Conservation (phyloP, 1,139 yeast species). For the Yamadazyma membranifaciens region DNA sequence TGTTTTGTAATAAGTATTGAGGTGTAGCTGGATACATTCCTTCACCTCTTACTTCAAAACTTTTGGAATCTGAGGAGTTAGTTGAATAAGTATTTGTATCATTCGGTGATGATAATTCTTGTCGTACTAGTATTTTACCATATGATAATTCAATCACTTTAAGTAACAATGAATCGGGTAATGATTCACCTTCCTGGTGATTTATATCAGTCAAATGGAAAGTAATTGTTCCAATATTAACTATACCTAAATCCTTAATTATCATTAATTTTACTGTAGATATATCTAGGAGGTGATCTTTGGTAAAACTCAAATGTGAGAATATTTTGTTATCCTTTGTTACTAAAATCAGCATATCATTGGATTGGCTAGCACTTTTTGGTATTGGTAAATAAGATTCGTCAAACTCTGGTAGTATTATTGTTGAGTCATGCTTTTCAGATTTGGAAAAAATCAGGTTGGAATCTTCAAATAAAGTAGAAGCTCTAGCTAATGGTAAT, state of each 20-base stretch:
- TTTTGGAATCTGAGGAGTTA: conserved; percentile 48
- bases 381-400: conserved; percentile 31
- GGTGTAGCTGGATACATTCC: conserved; percentile 57
- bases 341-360: conserved; percentile 36
- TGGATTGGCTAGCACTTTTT: conserved; percentile 6
- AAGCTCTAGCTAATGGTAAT: conserved; percentile 7
- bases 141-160: conserved; percentile 32
- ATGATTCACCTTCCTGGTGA: conserved; percentile 58
- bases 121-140: conserved; percentile 45
- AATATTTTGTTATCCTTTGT: conserved; percentile 56
- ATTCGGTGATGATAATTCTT: conserved; percentile 35
- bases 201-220: conserved; percentile 74
- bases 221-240: conserved; percentile 39
- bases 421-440: conserved; percentile 8
- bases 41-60: conserved; percentile 45
- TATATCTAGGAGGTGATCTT: conserved; percentile 14
- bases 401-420: conserved; percentile 16
- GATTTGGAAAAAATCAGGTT: conserved; percentile 2
- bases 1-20: conserved; percentile 49
- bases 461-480: conserved; percentile 10
- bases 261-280: conserved; percentile 34
- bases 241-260: conserved; percentile 38
- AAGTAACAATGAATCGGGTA: conserved; percentile 46
- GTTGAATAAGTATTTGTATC: conserved; percentile 36
- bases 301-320: conserved; percentile 7